Evolutionary conservation across 2,329 filamentous ascomycete species (phyloP).

Genomic region (Cercospora sp.): DNA sequence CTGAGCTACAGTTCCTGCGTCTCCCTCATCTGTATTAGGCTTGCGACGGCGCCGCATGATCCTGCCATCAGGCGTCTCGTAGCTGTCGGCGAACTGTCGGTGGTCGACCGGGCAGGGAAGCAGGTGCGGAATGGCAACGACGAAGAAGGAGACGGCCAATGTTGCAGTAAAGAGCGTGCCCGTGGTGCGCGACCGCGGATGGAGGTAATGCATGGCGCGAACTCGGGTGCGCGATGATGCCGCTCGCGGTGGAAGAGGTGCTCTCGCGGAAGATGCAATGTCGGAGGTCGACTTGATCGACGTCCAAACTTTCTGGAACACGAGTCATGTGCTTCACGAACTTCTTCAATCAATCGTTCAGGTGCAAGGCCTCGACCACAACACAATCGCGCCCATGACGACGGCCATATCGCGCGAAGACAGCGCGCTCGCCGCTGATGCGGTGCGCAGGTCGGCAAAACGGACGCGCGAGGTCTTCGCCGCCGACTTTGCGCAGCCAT

Average conservation of each 20-base stretch:
- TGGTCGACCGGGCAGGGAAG: conserved; percentile 84
- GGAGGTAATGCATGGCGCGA: conserved; percentile 58
- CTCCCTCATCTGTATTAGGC: conserved; percentile 26
- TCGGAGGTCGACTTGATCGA: neutral
- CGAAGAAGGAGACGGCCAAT: conserved; percentile 82
- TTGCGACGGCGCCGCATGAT: conserved; percentile 46
- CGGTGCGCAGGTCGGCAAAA: conserved; percentile 52
- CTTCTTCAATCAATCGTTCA: conserved; percentile 1
- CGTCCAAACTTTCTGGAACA: neutral
- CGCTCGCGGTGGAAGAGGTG: neutral
- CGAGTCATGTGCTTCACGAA: neutral
- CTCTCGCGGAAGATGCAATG: neutral
- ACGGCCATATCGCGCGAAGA: conserved; percentile 27
- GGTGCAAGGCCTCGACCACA: neutral
- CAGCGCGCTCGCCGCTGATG: conserved; percentile 30
- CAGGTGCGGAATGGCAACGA: conserved; percentile 85
- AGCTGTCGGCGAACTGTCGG: conserved; percentile 70
- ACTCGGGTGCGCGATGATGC: neutral
- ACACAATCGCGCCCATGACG: conserved; percentile 4
- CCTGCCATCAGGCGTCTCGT: conserved; percentile 35
- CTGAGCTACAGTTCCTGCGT: neutral
- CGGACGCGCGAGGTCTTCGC: conserved; percentile 57
- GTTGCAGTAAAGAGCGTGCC: conserved; percentile 95
- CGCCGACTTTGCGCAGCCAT: conserved; percentile 51
- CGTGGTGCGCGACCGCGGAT: conserved; percentile 90